These are phyloP conservation scores for Suaeda aralocaspica DNA, from an alignment of 148 eudicot genomes.

Conservation along the genomic window DNA sequence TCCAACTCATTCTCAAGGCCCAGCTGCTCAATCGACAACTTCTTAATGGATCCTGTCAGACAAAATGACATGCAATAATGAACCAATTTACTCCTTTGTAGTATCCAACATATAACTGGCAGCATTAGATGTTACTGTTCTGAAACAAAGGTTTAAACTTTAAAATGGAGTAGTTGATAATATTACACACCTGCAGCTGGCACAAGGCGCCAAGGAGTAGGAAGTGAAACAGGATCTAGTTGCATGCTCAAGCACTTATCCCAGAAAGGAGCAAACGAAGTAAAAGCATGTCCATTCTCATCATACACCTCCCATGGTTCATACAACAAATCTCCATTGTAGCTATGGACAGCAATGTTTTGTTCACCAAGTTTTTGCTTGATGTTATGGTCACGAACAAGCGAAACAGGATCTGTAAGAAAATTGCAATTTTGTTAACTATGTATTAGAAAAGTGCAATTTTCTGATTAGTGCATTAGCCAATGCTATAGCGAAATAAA, in stretches of 20 bases:
- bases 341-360: slow-evolving; percentile 63
- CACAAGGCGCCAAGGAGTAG: slow-evolving; percentile 68
- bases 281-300: slow-evolving; percentile 67
- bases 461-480: not conserved
- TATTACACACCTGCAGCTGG: slow-evolving; percentile 48
- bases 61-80: not conserved
- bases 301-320: slow-evolving; percentile 97
- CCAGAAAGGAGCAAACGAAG: slow-evolving; percentile 75
- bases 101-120: not conserved
- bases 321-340: slow-evolving; percentile 76
- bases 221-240: slow-evolving; percentile 54
- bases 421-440: no score
- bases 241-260: slow-evolving; percentile 62
- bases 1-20: slow-evolving; percentile 85
- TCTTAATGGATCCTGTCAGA: slow-evolving; percentile 45
- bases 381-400: slow-evolving; percentile 85
- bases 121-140: not conserved
- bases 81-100: not conserved
- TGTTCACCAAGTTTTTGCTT: slow-evolving; percentile 69
- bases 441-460: not conserved
- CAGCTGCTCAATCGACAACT: slow-evolving; percentile 60
- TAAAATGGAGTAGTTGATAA: not conserved
- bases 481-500: not conserved
- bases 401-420: slow-evolving; percentile 86
- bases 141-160: not conserved